Evolutionary conservation across 2,329 filamentous ascomycete genomes (phyloP).

Genomic region (Calonectria hongkongensis): DNA sequence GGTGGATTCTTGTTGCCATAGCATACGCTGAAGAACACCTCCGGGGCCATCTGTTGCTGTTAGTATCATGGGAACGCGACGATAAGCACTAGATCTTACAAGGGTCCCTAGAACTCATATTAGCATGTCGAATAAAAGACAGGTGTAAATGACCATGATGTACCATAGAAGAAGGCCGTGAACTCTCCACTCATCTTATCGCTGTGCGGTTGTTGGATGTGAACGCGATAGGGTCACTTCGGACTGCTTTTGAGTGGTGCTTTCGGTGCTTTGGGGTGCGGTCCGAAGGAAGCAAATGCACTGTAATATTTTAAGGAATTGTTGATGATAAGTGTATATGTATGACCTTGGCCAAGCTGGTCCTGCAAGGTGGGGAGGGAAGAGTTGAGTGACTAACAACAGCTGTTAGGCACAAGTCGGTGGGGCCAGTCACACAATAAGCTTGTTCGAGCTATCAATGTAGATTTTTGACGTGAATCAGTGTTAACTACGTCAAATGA

Average conservation of each 20-base stretch:
- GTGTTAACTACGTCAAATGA: too few species aligned
- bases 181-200: constrained; percentile 64
- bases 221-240: background rate
- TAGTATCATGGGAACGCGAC: constrained; percentile 46
- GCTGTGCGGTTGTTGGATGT: background rate
- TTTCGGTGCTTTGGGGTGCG: too few species aligned
- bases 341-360: background rate
- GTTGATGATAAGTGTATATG: background rate
- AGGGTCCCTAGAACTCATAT: constrained; percentile 38
- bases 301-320: background rate
- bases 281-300: too few species aligned
- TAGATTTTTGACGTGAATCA: background rate
- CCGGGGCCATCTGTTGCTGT: constrained; percentile 81
- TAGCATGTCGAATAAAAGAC: background rate
- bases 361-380: constrained; percentile 1
- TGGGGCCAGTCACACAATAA: background rate
- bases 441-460: background rate
- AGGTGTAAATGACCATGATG: constrained; percentile 30
- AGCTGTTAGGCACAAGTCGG: constrained; percentile 1
- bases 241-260: background rate
- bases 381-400: constrained; percentile 19
- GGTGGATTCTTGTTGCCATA: constrained; percentile 74
- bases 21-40: constrained; percentile 90
- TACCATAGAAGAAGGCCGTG: constrained; percentile 76
- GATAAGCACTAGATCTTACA: constrained; percentile 40